phyloP scores from a whole-genome alignment of 306 rosid species.

The Ziziphus jujuba region DNA sequence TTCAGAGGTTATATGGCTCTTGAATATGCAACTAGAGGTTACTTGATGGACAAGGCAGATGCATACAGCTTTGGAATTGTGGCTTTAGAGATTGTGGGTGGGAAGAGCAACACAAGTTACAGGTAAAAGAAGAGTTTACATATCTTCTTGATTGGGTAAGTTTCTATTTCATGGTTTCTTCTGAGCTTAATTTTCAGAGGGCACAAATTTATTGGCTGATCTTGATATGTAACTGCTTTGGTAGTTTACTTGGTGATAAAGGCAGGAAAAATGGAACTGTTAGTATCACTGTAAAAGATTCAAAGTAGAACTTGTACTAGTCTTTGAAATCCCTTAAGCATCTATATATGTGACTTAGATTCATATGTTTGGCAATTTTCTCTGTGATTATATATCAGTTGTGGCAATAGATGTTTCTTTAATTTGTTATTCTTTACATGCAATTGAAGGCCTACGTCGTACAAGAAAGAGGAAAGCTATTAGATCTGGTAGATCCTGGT shows the following conservation, averaged over 20 bases:
- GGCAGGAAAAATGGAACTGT: no score
- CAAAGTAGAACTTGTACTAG: no score
- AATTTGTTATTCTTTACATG: no score
- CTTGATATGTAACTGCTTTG: no score
- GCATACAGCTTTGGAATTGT: conserved; percentile 11
- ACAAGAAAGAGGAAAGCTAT: conserved; percentile 5
- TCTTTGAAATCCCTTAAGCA: no score
- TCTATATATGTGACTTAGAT: no score
- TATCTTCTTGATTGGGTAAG: conserved; percentile 15
- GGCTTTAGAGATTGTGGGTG: conserved; percentile 1
- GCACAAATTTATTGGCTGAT: no score
- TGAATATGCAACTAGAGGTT: conserved; percentile 4
- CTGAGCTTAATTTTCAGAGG: not conserved
- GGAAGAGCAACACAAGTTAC: conserved; percentile 1
- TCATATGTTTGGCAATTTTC: not conserved
- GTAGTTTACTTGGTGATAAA: no score
- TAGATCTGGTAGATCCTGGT: not conserved
- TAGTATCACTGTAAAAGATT: no score
- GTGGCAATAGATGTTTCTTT: no score
- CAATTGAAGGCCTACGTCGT: not conserved
- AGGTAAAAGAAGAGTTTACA: not conserved
- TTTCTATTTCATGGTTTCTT: not conserved
- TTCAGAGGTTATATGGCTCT: conserved; percentile 16
- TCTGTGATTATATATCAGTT: not conserved
- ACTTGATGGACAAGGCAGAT: conserved; percentile 6